These are phyloP conservation scores for Aspergillus carlsbadensis DNA, from an alignment of 495 filamentous ascomycete species.

Conservation along the genomic window DNA sequence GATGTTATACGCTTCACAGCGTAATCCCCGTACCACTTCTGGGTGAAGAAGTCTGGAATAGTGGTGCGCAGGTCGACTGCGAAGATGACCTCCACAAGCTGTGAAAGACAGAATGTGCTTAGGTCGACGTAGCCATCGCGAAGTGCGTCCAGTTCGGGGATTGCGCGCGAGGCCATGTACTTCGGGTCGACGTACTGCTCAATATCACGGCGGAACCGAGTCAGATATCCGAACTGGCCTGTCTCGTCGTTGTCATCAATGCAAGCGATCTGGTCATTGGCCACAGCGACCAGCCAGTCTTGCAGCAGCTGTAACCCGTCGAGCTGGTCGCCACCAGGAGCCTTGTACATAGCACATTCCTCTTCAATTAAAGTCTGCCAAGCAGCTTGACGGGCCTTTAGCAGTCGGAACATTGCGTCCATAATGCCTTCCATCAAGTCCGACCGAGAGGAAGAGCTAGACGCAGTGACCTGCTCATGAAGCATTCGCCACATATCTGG, in stretches of 20 bases:
- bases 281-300: conserved; percentile 94
- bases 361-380: conserved; percentile 88
- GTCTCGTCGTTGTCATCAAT: conserved; percentile 81
- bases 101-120: conserved; percentile 82
- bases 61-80: conserved; percentile 77
- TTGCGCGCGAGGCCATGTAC: conserved; percentile 70
- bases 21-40: conserved; percentile 78
- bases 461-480: conserved; percentile 80
- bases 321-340: conserved; percentile 54
- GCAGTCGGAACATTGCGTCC: conserved; percentile 85
- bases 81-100: conserved; percentile 84
- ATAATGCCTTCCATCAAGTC: conserved; percentile 92
- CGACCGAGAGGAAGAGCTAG: conserved; percentile 72
- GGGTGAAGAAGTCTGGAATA: conserved; percentile 86
- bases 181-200: conserved; percentile 73
- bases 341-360: conserved; percentile 72
- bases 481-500: conserved; percentile 98
- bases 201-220: conserved; percentile 76
- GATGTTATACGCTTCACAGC: conserved; percentile 85
- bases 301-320: conserved; percentile 81
- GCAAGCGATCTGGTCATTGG: conserved; percentile 97
- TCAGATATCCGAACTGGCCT: conserved; percentile 70
- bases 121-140: conserved; percentile 92
- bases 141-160: conserved; percentile 68
- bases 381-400: conserved; percentile 73